phyloP scores from a whole-genome alignment of 2,329 filamentous ascomycete species.

The Fusarium sp. region DNA sequence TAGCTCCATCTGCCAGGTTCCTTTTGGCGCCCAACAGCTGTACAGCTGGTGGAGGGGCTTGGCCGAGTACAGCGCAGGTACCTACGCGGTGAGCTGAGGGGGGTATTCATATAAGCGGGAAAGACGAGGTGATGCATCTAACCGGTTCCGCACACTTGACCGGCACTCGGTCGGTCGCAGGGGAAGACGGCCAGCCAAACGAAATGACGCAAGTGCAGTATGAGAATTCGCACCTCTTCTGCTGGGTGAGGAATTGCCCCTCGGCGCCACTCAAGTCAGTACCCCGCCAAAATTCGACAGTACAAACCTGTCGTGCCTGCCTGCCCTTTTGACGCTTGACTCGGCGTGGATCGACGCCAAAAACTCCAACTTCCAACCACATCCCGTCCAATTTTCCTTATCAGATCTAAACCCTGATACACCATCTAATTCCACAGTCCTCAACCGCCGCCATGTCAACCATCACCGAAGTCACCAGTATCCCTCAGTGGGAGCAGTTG shows the following conservation, averaged over 20 bases:
- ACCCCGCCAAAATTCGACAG: constrained; percentile 41
- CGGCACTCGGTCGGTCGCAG: constrained; percentile 3
- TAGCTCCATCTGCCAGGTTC: constrained; percentile 26
- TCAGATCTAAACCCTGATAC: constrained; percentile 28
- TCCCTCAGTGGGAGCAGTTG: constrained; percentile 77
- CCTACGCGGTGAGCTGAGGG: neutral
- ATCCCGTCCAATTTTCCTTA: constrained; percentile 23
- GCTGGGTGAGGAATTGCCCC: constrained; percentile 27
- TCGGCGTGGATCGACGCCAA: constrained; percentile 25
- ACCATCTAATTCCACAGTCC: constrained; percentile 12
- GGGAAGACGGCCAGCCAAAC: constrained; percentile 9
- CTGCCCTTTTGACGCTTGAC: constrained; percentile 19
- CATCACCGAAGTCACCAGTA: constrained; percentile 80
- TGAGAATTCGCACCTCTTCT: constrained; percentile 10
- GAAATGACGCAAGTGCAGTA: constrained; percentile 43
- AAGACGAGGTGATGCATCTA: neutral
- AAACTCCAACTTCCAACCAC: constrained; percentile 11
- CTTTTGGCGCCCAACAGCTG: neutral
- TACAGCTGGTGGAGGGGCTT: neutral
- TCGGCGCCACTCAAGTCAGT: constrained; percentile 19
- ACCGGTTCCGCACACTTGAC: neutral
- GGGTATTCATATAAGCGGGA: neutral
- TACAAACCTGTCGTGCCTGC: neutral
- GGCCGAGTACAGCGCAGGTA: neutral
- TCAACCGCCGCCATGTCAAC: constrained; percentile 69